Percentiles rank a stretch among this genome's conserved stretches.
phyloP scores from a whole-genome alignment of 2,329 filamentous ascomycete genomes.

The Claviceps pazoutovae region DNA sequence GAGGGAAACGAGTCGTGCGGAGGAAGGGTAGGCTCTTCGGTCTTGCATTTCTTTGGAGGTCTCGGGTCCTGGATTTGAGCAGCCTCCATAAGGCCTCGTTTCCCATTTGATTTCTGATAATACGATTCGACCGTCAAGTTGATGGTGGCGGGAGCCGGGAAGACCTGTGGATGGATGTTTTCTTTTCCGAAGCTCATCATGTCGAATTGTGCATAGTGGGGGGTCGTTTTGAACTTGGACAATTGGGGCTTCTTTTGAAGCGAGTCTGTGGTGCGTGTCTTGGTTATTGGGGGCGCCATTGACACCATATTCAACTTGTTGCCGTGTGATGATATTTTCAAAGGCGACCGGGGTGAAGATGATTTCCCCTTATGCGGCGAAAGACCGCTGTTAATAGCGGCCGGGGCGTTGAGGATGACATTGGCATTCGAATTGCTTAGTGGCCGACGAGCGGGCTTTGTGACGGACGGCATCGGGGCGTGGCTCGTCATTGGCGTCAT shows the following conservation, averaged over 20 bases:
- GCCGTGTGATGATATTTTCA: constrained; percentile 34
- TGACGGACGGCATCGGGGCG: constrained; percentile 39
- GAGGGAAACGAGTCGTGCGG: constrained; percentile 66
- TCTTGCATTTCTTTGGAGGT: constrained; percentile 52
- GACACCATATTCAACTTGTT: constrained; percentile 52
- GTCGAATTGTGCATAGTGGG: constrained; percentile 37
- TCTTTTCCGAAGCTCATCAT: constrained; percentile 36
- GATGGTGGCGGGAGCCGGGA: constrained; percentile 31
- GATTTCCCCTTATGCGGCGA: constrained; percentile 58
- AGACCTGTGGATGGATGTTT: constrained; percentile 38
- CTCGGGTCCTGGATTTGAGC: constrained; percentile 57
- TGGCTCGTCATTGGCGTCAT: constrained; percentile 27
- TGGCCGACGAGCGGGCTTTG: constrained; percentile 33
- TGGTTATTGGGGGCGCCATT: constrained; percentile 49
- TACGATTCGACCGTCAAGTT: constrained; percentile 38
- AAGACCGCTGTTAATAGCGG: constrained; percentile 35
- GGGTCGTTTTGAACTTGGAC: constrained; percentile 43
- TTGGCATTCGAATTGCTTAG: constrained; percentile 42
- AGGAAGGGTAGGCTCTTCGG: constrained; percentile 44
- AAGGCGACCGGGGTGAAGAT: constrained; percentile 46
- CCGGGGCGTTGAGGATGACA: constrained; percentile 51
- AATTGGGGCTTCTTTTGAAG: constrained; percentile 52
- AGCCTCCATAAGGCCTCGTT: constrained; percentile 57
- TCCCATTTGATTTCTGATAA: constrained; percentile 38
- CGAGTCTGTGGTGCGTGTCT: constrained; percentile 47